Percentiles rank a stretch among this genome's conserved stretches.
phyloP scores from a whole-genome alignment of 2,329 filamentous ascomycete species.

The Colletotrichum chlorophyti region DNA sequence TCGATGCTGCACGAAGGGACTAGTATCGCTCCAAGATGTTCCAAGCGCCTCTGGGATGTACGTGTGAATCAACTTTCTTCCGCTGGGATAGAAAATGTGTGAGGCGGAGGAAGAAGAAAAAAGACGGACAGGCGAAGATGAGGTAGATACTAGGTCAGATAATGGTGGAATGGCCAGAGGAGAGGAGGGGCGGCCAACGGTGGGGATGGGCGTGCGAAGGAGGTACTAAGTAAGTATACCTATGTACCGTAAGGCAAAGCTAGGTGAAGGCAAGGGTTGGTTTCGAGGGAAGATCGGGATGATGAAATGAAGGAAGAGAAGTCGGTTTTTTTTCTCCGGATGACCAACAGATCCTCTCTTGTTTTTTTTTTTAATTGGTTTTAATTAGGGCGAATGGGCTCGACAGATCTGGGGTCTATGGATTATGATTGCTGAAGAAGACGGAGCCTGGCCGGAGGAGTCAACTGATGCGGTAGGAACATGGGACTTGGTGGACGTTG shows the following conservation, averaged over 20 bases:
- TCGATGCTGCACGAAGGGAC: constrained; percentile 13
- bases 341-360: too few species aligned
- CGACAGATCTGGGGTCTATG: neutral
- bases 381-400: constrained; percentile 21
- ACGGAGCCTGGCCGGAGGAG: too few species aligned
- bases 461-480: too few species aligned
- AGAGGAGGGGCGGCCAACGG: constrained; percentile 3
- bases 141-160: constrained; percentile 10
- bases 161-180: constrained; percentile 14
- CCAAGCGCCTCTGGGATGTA: constrained; percentile 10
- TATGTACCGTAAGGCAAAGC: neutral
- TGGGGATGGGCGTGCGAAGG: neutral
- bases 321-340: neutral
- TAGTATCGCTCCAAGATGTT: constrained; percentile 13
- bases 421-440: constrained; percentile 8
- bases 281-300: neutral
- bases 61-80: constrained; percentile 6
- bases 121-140: neutral
- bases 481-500: too few species aligned
- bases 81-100: constrained; percentile 13
- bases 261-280: neutral
- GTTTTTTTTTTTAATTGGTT: constrained; percentile 2
- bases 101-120: constrained; percentile 14
- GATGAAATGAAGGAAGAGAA: neutral
- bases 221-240: constrained; percentile 3